A percentile compares a stretch with the other conserved stretches of the same genome.
phyloP scores from a whole-genome alignment of 2,329 filamentous ascomycete species.

The Spiromastix sp. region DNA sequence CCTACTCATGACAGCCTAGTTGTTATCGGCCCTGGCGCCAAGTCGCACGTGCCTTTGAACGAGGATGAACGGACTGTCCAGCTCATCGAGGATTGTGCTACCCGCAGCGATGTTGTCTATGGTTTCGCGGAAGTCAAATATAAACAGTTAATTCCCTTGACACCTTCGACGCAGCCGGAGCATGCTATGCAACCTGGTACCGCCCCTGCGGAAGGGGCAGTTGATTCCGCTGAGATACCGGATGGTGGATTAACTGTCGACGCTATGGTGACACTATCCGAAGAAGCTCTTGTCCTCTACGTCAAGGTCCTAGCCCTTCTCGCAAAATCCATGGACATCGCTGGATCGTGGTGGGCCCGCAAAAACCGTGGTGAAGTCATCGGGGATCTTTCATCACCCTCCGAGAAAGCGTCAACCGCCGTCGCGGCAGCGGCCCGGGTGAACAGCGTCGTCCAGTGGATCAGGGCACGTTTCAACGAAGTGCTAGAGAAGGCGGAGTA shows the following conservation, averaged over 20 bases:
- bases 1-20: slow-evolving; percentile 63
- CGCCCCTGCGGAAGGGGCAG: slow-evolving; percentile 19
- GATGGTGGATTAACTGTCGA: slow-evolving; percentile 75
- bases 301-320: slow-evolving; percentile 87
- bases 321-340: slow-evolving; percentile 91
- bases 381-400: slow-evolving; percentile 33
- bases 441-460: slow-evolving; percentile 92
- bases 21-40: slow-evolving; percentile 51
- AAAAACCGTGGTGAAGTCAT: slow-evolving; percentile 57
- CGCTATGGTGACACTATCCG: slow-evolving; percentile 74
- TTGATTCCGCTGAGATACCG: slow-evolving; percentile 43
- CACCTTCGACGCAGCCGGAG: slow-evolving; percentile 51
- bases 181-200: slow-evolving; percentile 17
- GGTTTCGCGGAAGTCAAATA: slow-evolving; percentile 98
- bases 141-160: slow-evolving; percentile 84
- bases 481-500: slow-evolving; percentile 93
- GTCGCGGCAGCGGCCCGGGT: slow-evolving; percentile 58
- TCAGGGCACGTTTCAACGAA: slow-evolving; percentile 88
- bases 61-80: slow-evolving; percentile 73
- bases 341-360: slow-evolving; percentile 80
- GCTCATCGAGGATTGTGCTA: slow-evolving; percentile 82
- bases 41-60: slow-evolving; percentile 52
- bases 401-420: slow-evolving; percentile 35
- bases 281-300: slow-evolving; percentile 91
- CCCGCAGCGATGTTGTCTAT: slow-evolving; percentile 89